Evolutionary conservation across 2,329 filamentous ascomycete species (phyloP), one percentile per base, ranked within the genome.

Genomic region (Purpureocillium takamizusanense): DNA sequence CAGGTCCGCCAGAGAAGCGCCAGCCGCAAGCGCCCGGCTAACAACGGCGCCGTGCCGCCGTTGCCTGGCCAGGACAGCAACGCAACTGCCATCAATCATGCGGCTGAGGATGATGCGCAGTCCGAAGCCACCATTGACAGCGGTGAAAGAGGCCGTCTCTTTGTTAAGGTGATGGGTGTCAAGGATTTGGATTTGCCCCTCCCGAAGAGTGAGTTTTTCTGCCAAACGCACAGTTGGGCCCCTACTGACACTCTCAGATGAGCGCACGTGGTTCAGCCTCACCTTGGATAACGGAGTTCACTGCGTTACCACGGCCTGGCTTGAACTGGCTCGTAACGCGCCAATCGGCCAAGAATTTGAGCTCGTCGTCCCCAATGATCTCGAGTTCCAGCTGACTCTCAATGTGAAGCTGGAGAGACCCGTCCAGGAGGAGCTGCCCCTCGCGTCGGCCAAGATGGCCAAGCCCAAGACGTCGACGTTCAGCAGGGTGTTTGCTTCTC

Each of bases 291-390:
- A 98, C 47, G 92, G 92, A 18, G 78, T 98, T 2, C 92, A 98
- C 59, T 98, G 92, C 53, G 92, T 98, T 13, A 98, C 92, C 1
- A 98, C 92, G 4, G 83, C 88, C 1, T 95, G 88, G 86, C 72
- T 97, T 8, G 92, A 98, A 60, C 71, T 98, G 42, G 88, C 87
- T 15, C 84, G 85, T 50, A 90, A 85, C 42, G 90, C 92, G 2
- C 88, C 92, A 0, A 97, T 98, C 50, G 92, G 90, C 7, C 92
- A 98, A 56, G 92, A 98, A 58, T 98, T 98, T 51, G 92, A 98
- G 65, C 79, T 98, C 33, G 89, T 97, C 25, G 92, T 98, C 18
- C 82, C 94, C 36, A 92, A 95, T 50, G 92, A 98, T 51, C 78
- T 98, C n/a, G 92, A 98, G 60, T 98, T 98, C 66, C 92, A 98